Evolutionary conservation across 768 basidiomycete species (phyloP), one percentile per base, ranked within the genome.

Genomic region (Suillus bovinus): DNA sequence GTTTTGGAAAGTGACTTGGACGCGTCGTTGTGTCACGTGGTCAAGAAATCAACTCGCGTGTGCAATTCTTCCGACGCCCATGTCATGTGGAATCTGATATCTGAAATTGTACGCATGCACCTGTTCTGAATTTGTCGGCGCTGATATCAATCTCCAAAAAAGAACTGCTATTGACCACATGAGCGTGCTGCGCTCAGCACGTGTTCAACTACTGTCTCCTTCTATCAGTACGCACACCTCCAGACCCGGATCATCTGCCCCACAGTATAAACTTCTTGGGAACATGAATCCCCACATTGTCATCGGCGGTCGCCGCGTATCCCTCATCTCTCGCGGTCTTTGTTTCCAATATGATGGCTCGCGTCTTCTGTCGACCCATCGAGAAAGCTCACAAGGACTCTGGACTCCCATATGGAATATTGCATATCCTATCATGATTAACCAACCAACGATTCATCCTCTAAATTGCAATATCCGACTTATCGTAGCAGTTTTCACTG

Each of bases 21-120:
- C 29, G 58, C 62, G 63, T 52, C 59, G 47, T 34, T 11, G 38
- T 33, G 62, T 74, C 71, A 72, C 73, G 73, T 72, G 71, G 31
- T 38, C 1, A 1, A 24, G 46, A 74, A 71, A 56, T 67, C 73
- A 71, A 66, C 61, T 34, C 10, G 33, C 33, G 33, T 33, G 33
- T 9, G 7, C 33, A 33, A 33, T 33, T 33, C 33, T 33, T 33
- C 33, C n/a, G n/a, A n/a, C n/a, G 31, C 31, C 31, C 31, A 39
- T 39, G 16, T 42, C 41, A 42, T 42, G 42, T 44, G 42, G 42
- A 8, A 41, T 17, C 4, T 39, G 39, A 17, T 42, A 42, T 42
- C 24, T 47, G 46, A 47, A 49, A 27, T 49, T 2, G 27, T 49
- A 49, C 16, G 47, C 47, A 16, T 29, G 16, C 2, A 44, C n/a